A percentile compares a stretch with the other conserved stretches of the same genome.
Conservation (phyloP, 108 stramenopile genomes). For the Fragilaria crotonensis region DNA sequence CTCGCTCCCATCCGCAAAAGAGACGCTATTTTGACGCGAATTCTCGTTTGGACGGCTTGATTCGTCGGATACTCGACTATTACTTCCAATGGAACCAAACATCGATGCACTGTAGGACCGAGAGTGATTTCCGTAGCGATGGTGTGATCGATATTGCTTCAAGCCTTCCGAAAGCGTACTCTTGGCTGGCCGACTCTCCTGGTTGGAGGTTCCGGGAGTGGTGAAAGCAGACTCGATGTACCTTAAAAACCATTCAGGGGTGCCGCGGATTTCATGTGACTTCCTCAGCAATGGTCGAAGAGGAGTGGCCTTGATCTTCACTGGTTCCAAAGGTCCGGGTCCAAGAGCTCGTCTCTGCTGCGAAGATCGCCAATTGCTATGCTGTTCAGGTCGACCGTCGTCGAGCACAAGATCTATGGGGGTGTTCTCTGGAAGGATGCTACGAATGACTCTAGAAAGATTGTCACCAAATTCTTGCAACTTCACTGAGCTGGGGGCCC, state of each 20-base stretch:
- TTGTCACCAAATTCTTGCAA: slow-evolving; percentile 66
- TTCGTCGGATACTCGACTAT: neutral
- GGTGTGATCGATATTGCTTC: slow-evolving; percentile 1
- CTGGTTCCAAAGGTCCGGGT: slow-evolving; percentile 58
- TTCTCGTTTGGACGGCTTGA: neutral
- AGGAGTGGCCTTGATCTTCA: slow-evolving; percentile 80
- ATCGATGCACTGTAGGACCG: slow-evolving; percentile 31
- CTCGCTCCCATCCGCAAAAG: slow-evolving; percentile 22
- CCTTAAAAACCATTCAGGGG: slow-evolving; percentile 60
- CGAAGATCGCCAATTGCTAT: slow-evolving; percentile 16
- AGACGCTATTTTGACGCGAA: neutral
- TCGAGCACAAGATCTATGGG: slow-evolving; percentile 77
- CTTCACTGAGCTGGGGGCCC: slow-evolving; percentile 46
- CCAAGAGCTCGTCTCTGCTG: slow-evolving; percentile 37
- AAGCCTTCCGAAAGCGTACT: neutral
- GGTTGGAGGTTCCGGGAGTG: neutral
- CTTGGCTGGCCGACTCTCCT: neutral
- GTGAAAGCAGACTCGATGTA: slow-evolving; percentile 30
- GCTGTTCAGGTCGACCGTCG: slow-evolving; percentile 61
- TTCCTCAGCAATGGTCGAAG: slow-evolving; percentile 58
- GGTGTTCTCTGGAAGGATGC: slow-evolving; percentile 62
- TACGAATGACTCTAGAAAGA: slow-evolving; percentile 52
- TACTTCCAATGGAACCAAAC: slow-evolving; percentile 14
- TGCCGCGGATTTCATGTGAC: slow-evolving; percentile 51
- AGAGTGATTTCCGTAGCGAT: slow-evolving; percentile 19